Evolutionary conservation across 2,329 filamentous ascomycete genomes (phyloP), one percentile per base, ranked within the genome.

Genomic region (Cryphonectria carpinicola): DNA sequence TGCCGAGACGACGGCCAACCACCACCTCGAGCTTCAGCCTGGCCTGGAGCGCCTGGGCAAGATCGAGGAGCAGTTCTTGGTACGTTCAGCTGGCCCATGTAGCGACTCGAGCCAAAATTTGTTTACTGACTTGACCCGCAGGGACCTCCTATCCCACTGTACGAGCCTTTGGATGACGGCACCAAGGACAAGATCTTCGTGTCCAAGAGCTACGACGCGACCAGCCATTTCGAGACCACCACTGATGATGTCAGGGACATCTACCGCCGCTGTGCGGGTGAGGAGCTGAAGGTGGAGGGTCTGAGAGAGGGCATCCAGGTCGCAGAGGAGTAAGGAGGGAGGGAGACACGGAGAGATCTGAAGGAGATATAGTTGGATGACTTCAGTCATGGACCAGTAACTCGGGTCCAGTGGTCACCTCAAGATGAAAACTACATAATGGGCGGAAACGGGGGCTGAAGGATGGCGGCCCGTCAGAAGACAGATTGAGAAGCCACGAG

Each of bases 161-260:
- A 98, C 82, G 94, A 97, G 83, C 97, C 96, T 32, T 81, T 95
- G 65, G 92, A 93, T 78, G 89, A 91, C 78, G 96, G 96, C 74
- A 86, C 85, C 76, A 92, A 90, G 76, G 95, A 98, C 85, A 95
- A 95, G 82, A 92, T 99, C 81, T 99, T 94, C 85, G 94, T 99
- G 80, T 97, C 94, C 78, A 98, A 97, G 90, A 97, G 94, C 85
- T 99, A 99, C 83, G 97, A 99, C 79, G 94, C 97, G 67, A 97
- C 93, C 74, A 97, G 93, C 81, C 96, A 99, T 87, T 99, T 99
- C 79, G 96, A 99, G 89, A 98, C 94, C 49, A 88, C 85, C 63
- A 88, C 87, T 84, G 96, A 98, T 81, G 95, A 99, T 82, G 95
- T 99, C 79, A 92, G 91, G 84, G 93, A 98, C 80, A 93, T 99